Evolutionary conservation across 805 yeast genomes (phyloP).

Genomic region (Wickerhamomyces bovis): DNA sequence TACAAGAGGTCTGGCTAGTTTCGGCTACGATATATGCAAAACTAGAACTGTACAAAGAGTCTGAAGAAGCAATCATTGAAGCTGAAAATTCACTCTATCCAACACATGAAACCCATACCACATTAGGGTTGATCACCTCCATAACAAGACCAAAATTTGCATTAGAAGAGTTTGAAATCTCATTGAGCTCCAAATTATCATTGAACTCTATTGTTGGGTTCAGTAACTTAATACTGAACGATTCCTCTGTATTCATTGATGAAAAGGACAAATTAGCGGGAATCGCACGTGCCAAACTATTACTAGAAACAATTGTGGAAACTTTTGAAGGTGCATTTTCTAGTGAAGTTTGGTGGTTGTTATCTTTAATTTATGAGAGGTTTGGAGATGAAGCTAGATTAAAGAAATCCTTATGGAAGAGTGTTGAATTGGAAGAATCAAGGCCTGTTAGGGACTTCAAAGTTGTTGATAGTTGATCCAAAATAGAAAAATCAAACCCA

Average conservation of each 20-base stretch:
- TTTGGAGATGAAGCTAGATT: slow-evolving; percentile 45
- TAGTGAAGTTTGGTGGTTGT: slow-evolving; percentile 66
- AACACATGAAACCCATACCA: slow-evolving; percentile 42
- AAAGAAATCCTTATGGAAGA: slow-evolving; percentile 50
- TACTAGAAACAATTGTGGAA: slow-evolving; percentile 32
- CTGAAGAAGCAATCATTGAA: slow-evolving; percentile 67
- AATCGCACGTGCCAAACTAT: slow-evolving; percentile 31
- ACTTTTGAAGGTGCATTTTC: slow-evolving; percentile 36
- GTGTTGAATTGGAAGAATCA: slow-evolving; percentile 57
- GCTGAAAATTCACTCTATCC: slow-evolving; percentile 48
- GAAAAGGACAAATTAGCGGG: slow-evolving; percentile 55
- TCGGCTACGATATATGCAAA: slow-evolving; percentile 58
- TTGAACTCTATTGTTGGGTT: slow-evolving; percentile 17
- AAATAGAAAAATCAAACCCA: neutral
- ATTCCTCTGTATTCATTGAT: slow-evolving; percentile 37
- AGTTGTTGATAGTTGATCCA: neutral
- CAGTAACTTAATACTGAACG: slow-evolving; percentile 12
- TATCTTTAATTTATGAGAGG: slow-evolving; percentile 57
- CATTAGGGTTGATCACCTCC: slow-evolving; percentile 36
- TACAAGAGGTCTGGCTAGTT: slow-evolving; percentile 72
- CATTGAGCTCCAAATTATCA: slow-evolving; percentile 9
- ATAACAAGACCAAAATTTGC: slow-evolving; percentile 33
- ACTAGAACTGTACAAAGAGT: slow-evolving; percentile 48
- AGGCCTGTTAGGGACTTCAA: slow-evolving; percentile 43
- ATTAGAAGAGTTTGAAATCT: slow-evolving; percentile 58